Conservation (phyloP, 768 basidiomycete genomes). For the Tricholoma matsutake region DNA sequence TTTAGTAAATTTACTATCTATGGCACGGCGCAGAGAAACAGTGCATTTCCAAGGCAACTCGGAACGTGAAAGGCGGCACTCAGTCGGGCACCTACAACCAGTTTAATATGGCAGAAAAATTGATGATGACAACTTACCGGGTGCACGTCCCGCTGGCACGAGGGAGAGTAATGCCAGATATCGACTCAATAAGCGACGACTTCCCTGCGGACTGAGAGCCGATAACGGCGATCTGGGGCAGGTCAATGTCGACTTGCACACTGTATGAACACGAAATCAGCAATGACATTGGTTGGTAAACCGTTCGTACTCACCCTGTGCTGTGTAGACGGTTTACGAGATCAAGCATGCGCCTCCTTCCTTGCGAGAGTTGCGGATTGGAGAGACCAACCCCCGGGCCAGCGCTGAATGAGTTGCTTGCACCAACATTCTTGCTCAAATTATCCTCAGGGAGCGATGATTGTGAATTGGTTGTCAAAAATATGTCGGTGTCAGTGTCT, state of each 20-base stretch:
- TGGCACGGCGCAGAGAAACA: slow-evolving; percentile 45
- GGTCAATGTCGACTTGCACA: slow-evolving; percentile 65
- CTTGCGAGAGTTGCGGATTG: slow-evolving; percentile 32
- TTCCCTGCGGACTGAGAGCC: slow-evolving; percentile 76
- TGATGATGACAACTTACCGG: slow-evolving; percentile 35
- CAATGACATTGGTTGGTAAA: not conserved
- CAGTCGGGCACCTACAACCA: slow-evolving; percentile 48
- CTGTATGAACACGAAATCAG: slow-evolving; percentile 30
- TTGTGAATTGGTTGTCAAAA: not conserved
- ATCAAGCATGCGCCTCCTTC: slow-evolving; percentile 48
- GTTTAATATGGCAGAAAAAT: not conserved
- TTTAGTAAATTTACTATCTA: slow-evolving; percentile 33
- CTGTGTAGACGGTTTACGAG: slow-evolving; percentile 51
- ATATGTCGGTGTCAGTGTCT: not conserved
- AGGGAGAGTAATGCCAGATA: slow-evolving; percentile 69
- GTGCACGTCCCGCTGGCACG: slow-evolving; percentile 76
- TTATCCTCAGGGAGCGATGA: not conserved
- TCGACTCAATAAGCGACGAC: slow-evolving; percentile 74
- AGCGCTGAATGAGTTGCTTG: not conserved
- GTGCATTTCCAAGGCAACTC: slow-evolving; percentile 44
- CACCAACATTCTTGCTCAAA: not conserved
- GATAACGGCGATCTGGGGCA: slow-evolving; percentile 72
- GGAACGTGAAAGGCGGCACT: slow-evolving; percentile 48
- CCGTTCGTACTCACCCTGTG: slow-evolving; percentile 41
- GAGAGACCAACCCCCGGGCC: slow-evolving; percentile 45